Conservation (phyloP, 768 basidiomycete species). For the Suillus americanus region DNA sequence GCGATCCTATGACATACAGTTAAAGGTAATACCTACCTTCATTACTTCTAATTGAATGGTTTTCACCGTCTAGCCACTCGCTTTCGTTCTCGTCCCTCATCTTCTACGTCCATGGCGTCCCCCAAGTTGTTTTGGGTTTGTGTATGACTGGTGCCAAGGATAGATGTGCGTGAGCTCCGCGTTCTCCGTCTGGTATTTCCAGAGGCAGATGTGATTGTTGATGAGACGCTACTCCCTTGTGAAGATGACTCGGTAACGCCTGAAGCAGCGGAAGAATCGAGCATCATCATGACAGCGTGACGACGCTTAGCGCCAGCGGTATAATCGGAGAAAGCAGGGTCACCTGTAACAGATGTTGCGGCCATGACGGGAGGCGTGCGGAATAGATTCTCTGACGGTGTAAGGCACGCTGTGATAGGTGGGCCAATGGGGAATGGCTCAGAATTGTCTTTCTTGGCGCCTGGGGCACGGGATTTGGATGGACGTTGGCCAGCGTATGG, state of each 20-base stretch:
- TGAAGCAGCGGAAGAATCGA: constrained; percentile 50
- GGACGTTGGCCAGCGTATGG: constrained; percentile 20
- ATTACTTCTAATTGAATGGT: neutral
- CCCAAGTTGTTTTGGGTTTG: constrained; percentile 37
- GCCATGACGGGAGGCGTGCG: constrained; percentile 25
- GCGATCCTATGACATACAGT: constrained; percentile 11
- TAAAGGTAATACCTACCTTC: neutral
- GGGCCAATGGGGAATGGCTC: constrained; percentile 19
- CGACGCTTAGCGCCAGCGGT: constrained; percentile 68
- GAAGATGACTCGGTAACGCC: constrained; percentile 37
- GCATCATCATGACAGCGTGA: constrained; percentile 78
- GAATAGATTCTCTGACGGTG: constrained; percentile 29
- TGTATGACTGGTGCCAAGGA: constrained; percentile 37
- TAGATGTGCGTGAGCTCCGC: constrained; percentile 43
- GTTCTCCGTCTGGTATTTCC: constrained; percentile 52
- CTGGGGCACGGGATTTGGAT: constrained; percentile 29
- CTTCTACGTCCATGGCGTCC: constrained; percentile 75
- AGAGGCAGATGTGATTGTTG: constrained; percentile 20
- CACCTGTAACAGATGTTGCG: constrained; percentile 30
- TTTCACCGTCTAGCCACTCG: constrained; percentile 62
- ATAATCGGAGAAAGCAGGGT: constrained; percentile 29
- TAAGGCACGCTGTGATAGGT: constrained; percentile 22
- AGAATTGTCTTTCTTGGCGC: constrained; percentile 28
- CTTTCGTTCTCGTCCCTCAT: constrained; percentile 74
- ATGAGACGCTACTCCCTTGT: constrained; percentile 31